Base-by-base conservation (phyloP, 108 stramenopile genomes). In the Skeletonema potamos region DNA sequence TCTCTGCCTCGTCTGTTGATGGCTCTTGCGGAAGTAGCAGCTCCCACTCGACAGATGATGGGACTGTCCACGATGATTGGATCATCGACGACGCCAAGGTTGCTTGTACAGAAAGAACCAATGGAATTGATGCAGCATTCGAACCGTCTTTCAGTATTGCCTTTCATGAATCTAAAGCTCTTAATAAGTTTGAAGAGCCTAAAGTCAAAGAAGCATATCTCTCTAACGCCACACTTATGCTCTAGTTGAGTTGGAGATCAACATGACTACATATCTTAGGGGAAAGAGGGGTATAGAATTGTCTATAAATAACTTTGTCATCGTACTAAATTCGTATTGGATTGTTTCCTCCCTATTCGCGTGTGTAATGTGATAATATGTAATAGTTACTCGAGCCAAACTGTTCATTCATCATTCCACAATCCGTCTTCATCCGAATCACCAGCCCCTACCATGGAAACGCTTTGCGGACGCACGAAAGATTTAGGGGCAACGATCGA, bases 351-450 rank as follows among this genome's bases (percentile, higher is more conserved):
- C n/a, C 46, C 2, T 15, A 48, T 48, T 17, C 46, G 48, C n/a
- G n/a, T n/a, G n/a, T n/a, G n/a, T n/a, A n/a, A n/a, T 34, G 34
- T 4, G 6, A 34, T 34, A 34, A 34, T 34, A 34, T 34, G 34
- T 34, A n/a, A n/a, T n/a, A n/a, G n/a, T n/a, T n/a, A n/a, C n/a
- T n/a, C n/a, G n/a, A n/a, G n/a, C 15, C 15, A 41, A 51, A 8
- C 1, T 0, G 4, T 22, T 4, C 22, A 65, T 66, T 43, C 55
- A 36, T 74, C 73, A 17, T 41, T 54, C 73, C 73, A 74, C 27
- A 74, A 44, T 2, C 64, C 73, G 64, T 74, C 73, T 27, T 65
- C 39, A 22, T 65, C 64, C 6, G 39, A 39, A 27, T 54, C 27
- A 20, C 22, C 48, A 9, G 44, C 15, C 18, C 44, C 44, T 12